phyloP scores from a whole-genome alignment of 2,329 filamentous ascomycete species.

The Dothidotthia symphoricarpi region DNA sequence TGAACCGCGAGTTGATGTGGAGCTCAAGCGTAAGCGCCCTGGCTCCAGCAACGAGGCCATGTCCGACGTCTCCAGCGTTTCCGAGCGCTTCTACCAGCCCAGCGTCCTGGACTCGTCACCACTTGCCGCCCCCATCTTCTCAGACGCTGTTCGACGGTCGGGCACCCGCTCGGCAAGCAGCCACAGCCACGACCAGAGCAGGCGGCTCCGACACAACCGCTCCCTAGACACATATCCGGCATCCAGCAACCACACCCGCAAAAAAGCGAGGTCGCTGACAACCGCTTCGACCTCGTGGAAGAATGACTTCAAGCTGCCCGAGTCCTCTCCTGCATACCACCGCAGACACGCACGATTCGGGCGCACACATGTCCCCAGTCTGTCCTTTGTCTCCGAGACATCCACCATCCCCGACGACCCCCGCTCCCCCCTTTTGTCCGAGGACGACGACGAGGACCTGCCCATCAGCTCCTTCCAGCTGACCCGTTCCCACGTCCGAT shows the following conservation, averaged over 20 bases:
- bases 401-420: constrained; percentile 65
- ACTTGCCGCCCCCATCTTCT: constrained; percentile 78
- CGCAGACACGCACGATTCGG: constrained; percentile 69
- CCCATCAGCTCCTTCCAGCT: constrained; percentile 71
- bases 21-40: constrained; percentile 71
- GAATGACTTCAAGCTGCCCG: constrained; percentile 69
- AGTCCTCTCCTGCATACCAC: constrained; percentile 83
- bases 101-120: constrained; percentile 78
- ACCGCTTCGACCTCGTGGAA: constrained; percentile 67
- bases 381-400: constrained; percentile 75
- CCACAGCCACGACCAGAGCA: constrained; percentile 36
- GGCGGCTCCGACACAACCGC: constrained; percentile 37
- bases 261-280: constrained; percentile 62
- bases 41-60: constrained; percentile 67
- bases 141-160: constrained; percentile 66
- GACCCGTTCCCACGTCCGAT: constrained; percentile 58
- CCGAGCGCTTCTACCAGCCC: constrained; percentile 69
- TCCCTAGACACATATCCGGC: constrained; percentile 29
- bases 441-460: constrained; percentile 81
- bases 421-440: constrained; percentile 60
- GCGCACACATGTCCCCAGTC: constrained; percentile 67
- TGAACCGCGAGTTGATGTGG: constrained; percentile 78
- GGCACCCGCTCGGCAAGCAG: constrained; percentile 60
- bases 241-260: constrained; percentile 63
- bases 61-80: constrained; percentile 82